Percentiles rank a stretch among this genome's conserved stretches.
Evolutionary conservation across 2,329 filamentous ascomycete genomes (phyloP).

Genomic region (Hymenoscyphus linearis): DNA sequence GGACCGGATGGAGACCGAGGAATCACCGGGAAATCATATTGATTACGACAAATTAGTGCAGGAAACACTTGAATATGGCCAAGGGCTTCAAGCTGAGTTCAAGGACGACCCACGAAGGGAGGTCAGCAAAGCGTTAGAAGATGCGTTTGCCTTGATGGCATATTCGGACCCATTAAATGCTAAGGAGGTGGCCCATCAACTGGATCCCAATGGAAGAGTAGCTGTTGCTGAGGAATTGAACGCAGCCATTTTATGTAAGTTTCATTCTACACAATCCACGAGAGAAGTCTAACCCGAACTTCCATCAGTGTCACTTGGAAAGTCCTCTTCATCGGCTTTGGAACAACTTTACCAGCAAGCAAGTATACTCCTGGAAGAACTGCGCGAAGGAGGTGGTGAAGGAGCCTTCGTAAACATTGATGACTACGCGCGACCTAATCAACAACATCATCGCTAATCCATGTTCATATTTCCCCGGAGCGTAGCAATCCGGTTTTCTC

Average conservation of each 20-base stretch:
- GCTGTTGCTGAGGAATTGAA: conserved; percentile 90
- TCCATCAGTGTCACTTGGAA: conserved; percentile 73
- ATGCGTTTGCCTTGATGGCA: conserved; percentile 84
- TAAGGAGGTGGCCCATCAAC: conserved; percentile 66
- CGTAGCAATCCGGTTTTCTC: neutral
- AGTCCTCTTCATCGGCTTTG: conserved; percentile 78
- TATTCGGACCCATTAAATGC: conserved; percentile 78
- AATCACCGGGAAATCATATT: conserved; percentile 17
- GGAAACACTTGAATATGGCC: conserved; percentile 74
- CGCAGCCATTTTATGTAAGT: conserved; percentile 70
- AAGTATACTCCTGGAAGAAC: conserved; percentile 74
- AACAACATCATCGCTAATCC: neutral
- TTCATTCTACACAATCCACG: neutral
- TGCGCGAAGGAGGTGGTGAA: conserved; percentile 72
- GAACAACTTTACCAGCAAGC: conserved; percentile 85
- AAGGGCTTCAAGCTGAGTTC: conserved; percentile 73
- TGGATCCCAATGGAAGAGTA: conserved; percentile 70
- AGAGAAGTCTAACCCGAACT: neutral
- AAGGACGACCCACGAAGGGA: conserved; percentile 63
- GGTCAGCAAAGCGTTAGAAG: conserved; percentile 66
- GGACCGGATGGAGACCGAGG: conserved; percentile 52
- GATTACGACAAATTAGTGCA: conserved; percentile 47
- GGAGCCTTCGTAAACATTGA: conserved; percentile 76
- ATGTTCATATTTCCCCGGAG: neutral
- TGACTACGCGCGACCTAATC: conserved; percentile 37